Evolutionary conservation across 116 monocot genomes (phyloP).

Genomic region (Papilionanthe hybrid): DNA sequence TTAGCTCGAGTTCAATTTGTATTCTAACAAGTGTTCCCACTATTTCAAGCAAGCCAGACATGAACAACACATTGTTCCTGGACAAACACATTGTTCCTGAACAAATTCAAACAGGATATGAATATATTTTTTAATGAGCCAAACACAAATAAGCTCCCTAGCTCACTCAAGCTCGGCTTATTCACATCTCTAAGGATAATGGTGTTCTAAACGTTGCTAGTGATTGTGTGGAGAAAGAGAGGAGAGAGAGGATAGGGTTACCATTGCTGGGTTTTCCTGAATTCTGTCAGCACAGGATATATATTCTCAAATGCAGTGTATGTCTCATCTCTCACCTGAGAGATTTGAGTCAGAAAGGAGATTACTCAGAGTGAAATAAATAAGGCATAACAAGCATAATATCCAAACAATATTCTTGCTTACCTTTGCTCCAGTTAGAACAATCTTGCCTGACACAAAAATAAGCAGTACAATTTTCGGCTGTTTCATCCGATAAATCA

Average conservation of each 20-base stretch:
- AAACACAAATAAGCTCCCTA: no score
- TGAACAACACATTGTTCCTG: no score
- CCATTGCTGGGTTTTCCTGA: constrained; percentile 59
- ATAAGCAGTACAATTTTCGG: constrained; percentile 74
- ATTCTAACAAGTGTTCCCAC: no score
- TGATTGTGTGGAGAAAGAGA: not conserved
- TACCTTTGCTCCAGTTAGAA: constrained; percentile 76
- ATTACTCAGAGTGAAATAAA: not conserved
- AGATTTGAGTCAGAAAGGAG: not conserved
- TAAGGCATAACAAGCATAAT: not conserved
- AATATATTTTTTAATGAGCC: no score
- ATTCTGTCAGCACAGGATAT: constrained; percentile 68
- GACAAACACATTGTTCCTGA: no score
- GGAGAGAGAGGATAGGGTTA: constrained; percentile 4
- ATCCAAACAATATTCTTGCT: not conserved
- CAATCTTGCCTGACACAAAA: constrained; percentile 77
- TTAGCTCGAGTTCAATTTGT: no score
- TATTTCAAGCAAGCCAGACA: no score
- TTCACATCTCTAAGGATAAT: no score
- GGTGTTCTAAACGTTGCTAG: not conserved
- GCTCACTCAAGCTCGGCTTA: no score
- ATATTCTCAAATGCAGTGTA: constrained; percentile 77
- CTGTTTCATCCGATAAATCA: constrained; percentile 78
- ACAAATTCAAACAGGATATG: no score
- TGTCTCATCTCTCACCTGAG: constrained; percentile 71